Percentiles rank a stretch among this genome's conserved stretches.
Conservation (phyloP, 495 filamentous ascomycete genomes). For the Monascus purpureus region DNA sequence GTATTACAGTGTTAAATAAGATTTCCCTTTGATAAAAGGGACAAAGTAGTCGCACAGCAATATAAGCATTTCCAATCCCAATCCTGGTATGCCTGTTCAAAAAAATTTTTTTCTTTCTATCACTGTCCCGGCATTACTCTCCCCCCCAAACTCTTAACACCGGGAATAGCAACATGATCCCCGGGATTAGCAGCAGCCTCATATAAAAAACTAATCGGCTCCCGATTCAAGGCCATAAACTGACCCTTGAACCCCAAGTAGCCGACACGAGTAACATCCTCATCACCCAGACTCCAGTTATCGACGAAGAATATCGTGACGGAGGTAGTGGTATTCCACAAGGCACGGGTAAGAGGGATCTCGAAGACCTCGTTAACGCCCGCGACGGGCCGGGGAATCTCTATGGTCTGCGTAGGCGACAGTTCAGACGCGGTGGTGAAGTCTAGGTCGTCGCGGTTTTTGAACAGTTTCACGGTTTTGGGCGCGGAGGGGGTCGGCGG, state of each 20-base stretch:
- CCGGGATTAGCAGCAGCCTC: slow-evolving; percentile 84
- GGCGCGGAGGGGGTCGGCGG: slow-evolving; percentile 60
- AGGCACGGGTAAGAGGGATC: slow-evolving; percentile 64
- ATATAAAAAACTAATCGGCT: slow-evolving; percentile 75
- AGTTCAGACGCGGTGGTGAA: slow-evolving; percentile 60
- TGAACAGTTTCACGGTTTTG: slow-evolving; percentile 64
- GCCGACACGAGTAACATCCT: slow-evolving; percentile 61
- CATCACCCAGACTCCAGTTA: slow-evolving; percentile 47
- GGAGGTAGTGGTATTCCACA: slow-evolving; percentile 69
- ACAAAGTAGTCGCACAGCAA: too few species aligned
- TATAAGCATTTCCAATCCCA: too few species aligned
- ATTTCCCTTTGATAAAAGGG: too few species aligned
- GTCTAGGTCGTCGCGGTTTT: slow-evolving; percentile 77
- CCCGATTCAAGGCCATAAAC: slow-evolving; percentile 71
- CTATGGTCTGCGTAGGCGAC: slow-evolving; percentile 58
- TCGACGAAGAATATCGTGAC: slow-evolving; percentile 72
- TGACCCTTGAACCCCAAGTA: slow-evolving; percentile 91
- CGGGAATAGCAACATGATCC: slow-evolving; percentile 54
- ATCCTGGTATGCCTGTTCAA: too few species aligned
- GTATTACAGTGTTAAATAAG: slow-evolving; percentile 56
- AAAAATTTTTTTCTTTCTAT: too few species aligned
- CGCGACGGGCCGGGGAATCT: slow-evolving; percentile 53
- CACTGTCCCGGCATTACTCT: slow-evolving; percentile 28
- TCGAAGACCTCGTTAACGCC: slow-evolving; percentile 60
- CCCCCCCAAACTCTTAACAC: slow-evolving; percentile 25